Percentiles rank a stretch among this genome's conserved stretches.
Conservation (phyloP, 2,329 filamentous ascomycete genomes). For the Gremmenia infestans region DNA sequence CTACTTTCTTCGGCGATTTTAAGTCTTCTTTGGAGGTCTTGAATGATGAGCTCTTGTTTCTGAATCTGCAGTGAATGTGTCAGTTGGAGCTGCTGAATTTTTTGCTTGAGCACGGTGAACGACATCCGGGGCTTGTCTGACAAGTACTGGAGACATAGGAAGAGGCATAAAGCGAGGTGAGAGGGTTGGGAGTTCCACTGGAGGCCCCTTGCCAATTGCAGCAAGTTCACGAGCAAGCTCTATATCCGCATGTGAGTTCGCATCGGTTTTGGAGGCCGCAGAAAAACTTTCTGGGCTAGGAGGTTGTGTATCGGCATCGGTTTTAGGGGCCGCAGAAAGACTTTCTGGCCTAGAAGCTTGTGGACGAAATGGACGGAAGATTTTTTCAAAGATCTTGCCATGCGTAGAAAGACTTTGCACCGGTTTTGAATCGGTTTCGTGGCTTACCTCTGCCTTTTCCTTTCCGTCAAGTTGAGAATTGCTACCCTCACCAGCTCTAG, state of each 20-base stretch:
- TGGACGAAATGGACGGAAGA: neutral
- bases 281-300: no score
- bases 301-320: no score
- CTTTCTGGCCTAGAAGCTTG: neutral
- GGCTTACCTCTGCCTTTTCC: slow-evolving; percentile 49
- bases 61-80: slow-evolving; percentile 25
- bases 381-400: neutral
- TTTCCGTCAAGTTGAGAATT: slow-evolving; percentile 1
- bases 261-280: no score
- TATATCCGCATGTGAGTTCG: neutral
- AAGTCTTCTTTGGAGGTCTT: slow-evolving; percentile 27
- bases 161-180: slow-evolving; percentile 3
- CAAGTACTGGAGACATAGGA: neutral
- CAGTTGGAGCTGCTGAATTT: slow-evolving; percentile 10
- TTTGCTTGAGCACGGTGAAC: neutral
- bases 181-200: neutral
- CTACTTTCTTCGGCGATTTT: slow-evolving; percentile 23
- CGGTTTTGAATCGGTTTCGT: neutral
- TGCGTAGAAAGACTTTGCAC: neutral
- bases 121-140: neutral
- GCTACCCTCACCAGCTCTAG: slow-evolving; percentile 3
- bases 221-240: slow-evolving; percentile 7
- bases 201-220: slow-evolving; percentile 4
- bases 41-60: slow-evolving; percentile 24
- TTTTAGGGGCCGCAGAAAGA: neutral